phyloP scores from a whole-genome alignment of 2,329 filamentous ascomycete species.

The Trichoderma brevicompactum region DNA sequence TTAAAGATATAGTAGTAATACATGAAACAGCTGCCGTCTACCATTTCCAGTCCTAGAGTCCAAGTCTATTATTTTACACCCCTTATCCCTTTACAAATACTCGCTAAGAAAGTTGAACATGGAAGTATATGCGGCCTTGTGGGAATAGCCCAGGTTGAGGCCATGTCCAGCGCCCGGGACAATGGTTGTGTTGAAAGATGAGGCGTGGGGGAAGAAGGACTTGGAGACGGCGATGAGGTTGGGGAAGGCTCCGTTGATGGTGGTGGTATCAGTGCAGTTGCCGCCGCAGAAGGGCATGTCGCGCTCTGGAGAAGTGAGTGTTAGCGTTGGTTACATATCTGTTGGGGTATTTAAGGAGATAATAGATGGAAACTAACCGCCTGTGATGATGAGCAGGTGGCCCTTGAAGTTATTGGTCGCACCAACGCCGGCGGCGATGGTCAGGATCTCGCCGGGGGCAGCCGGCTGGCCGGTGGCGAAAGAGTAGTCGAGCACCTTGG shows the following conservation, averaged over 20 bases:
- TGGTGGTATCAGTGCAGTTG: conserved; percentile 56
- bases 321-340: background rate
- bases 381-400: conserved; percentile 63
- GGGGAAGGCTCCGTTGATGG: conserved; percentile 44
- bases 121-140: conserved; percentile 40
- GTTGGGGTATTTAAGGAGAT: too few relatives aligned
- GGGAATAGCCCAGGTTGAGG: conserved; percentile 52
- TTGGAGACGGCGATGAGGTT: conserved; percentile 50
- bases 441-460: conserved; percentile 62
- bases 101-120: conserved; percentile 46
- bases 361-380: conserved; percentile 45
- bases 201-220: conserved; percentile 50
- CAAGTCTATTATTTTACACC: background rate
- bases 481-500: conserved; percentile 52
- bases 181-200: conserved; percentile 56
- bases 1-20: too few relatives aligned
- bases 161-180: conserved; percentile 57
- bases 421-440: conserved; percentile 49
- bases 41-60: background rate
- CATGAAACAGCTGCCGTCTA: background rate
- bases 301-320: conserved; percentile 40
- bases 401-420: conserved; percentile 51
- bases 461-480: conserved; percentile 59
- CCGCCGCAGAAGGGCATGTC: conserved; percentile 65
- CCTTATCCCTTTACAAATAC: background rate